These are phyloP conservation scores for Myxozyma geophila DNA, from an alignment of 805 yeast species.

Conservation along the genomic window DNA sequence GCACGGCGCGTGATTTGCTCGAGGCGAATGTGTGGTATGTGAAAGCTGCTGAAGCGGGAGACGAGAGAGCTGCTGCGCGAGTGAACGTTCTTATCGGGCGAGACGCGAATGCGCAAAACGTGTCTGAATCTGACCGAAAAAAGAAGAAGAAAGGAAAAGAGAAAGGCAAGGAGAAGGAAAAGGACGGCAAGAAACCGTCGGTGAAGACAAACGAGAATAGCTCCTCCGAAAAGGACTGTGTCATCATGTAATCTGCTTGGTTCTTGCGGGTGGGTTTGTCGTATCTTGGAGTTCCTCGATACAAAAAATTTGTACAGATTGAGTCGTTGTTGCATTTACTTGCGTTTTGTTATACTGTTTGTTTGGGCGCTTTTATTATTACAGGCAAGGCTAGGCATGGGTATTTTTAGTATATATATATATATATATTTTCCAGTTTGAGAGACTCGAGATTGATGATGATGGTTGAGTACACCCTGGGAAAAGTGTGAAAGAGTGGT, in stretches of 20 bases:
- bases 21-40: slow-evolving; percentile 76
- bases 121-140: neutral
- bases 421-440: too few relatives aligned
- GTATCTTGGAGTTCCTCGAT: neutral
- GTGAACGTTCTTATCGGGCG: slow-evolving; percentile 21
- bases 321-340: too few relatives aligned
- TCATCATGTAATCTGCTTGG: slow-evolving; percentile 21
- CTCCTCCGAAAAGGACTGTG: slow-evolving; percentile 28
- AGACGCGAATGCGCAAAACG: slow-evolving; percentile 5
- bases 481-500: too few relatives aligned
- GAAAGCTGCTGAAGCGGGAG: slow-evolving; percentile 69
- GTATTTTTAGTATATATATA: too few relatives aligned
- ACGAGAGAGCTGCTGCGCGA: slow-evolving; percentile 54
- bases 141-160: neutral
- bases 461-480: too few relatives aligned
- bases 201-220: neutral
- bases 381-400: too few relatives aligned
- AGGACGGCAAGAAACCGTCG: neutral
- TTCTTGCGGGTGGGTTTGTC: neutral
- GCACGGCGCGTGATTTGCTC: slow-evolving; percentile 63
- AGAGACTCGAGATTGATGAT: too few relatives aligned
- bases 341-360: too few relatives aligned
- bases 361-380: too few relatives aligned
- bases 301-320: too few relatives aligned
- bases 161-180: slow-evolving; percentile 1